Evolutionary conservation across 2,329 filamentous ascomycete genomes (phyloP), one percentile per base, ranked within the genome.

Genomic region (Chaetomium globosum): DNA sequence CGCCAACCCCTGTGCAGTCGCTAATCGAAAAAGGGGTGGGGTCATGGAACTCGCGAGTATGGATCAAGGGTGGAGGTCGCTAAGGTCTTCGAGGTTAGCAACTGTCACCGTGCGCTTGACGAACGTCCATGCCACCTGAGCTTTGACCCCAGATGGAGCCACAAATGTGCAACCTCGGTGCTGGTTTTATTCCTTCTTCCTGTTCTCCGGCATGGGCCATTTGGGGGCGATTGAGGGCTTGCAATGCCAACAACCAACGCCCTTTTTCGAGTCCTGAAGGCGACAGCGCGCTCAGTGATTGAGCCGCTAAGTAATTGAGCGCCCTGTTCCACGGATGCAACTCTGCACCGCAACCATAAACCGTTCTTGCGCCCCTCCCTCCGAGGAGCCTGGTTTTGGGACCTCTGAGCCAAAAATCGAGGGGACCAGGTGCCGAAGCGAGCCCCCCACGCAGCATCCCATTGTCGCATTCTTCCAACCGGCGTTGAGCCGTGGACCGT

Each of bases 21-120:
- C 53, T 48, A 64, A 67, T 67, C 65, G 61, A 55, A 13, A 43
- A 28, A 28, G 31, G 39, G n/a, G 53, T 61, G 65, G 64, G 56
- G 56, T 36, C 56, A n/a, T n/a, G n/a, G 33, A 36, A 13, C 19
- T 9, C 4, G 46, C 39, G 46, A 43, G 51, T 39, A 31, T 16
- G n/a, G 39, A 48, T 39, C 31, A 19, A 30, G 28, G 43, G 19
- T 8, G 31, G 12, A 56, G 12, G 13, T 52, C 28, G 55, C 64
- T 63, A 66, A 57, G 21, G 48, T 10, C 10, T n/a, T 56, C 33
- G 16, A 21, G 59, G 59, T 49, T 63, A 63, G 59, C 19, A 26
- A 1, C n/a, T 19, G 36, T 59, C 31, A 46, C 46, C 59, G 46
- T 65, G 54, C 59, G 26, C 31, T 56, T 39, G 59, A 26, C 36